These are phyloP conservation scores for Salvia hispanica DNA, from an alignment of 257 asterid species.

Conservation along the genomic window DNA sequence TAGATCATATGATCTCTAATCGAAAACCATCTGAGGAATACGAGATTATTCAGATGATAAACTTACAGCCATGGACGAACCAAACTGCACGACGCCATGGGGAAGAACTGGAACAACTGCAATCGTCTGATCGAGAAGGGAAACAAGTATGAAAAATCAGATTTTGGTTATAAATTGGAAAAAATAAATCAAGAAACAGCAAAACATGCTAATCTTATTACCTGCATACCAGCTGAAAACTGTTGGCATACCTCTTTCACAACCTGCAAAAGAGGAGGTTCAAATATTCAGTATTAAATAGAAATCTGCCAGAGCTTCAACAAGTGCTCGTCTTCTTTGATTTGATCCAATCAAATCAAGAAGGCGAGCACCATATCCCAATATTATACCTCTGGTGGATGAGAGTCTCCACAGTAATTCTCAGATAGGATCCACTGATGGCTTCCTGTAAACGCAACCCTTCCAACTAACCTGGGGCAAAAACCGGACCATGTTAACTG, in stretches of 20 bases:
- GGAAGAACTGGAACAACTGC: slow-evolving; percentile 89
- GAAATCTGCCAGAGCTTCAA: not conserved
- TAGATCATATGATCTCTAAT: slow-evolving; percentile 6
- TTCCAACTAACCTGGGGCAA: slow-evolving; percentile 74
- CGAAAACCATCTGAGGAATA: not conserved
- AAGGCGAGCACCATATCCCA: not conserved
- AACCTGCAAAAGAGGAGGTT: slow-evolving; percentile 49
- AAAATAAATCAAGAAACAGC: not conserved
- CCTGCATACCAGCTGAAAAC: slow-evolving; percentile 94
- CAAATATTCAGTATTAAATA: not conserved
- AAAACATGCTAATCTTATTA: slow-evolving; percentile 28
- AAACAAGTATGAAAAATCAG: slow-evolving; percentile 5
- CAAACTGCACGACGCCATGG: slow-evolving; percentile 91
- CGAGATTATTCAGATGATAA: not conserved
- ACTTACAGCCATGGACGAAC: slow-evolving; percentile 62
- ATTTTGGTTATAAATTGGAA: not conserved
- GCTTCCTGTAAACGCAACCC: slow-evolving; percentile 79
- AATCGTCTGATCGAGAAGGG: slow-evolving; percentile 58
- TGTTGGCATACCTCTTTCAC: slow-evolving; percentile 67
- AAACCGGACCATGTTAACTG: slow-evolving; percentile 9
- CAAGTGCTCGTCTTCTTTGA: too few relatives aligned
- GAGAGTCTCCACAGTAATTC: slow-evolving; percentile 46
- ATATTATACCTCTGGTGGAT: slow-evolving; percentile 72
- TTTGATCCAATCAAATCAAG: too few relatives aligned
- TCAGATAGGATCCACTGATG: slow-evolving; percentile 76